Percentiles rank a stretch among this genome's conserved stretches.
These are phyloP conservation scores for Russula sp. DNA, from an alignment of 768 basidiomycete species.

Conservation along the genomic window DNA sequence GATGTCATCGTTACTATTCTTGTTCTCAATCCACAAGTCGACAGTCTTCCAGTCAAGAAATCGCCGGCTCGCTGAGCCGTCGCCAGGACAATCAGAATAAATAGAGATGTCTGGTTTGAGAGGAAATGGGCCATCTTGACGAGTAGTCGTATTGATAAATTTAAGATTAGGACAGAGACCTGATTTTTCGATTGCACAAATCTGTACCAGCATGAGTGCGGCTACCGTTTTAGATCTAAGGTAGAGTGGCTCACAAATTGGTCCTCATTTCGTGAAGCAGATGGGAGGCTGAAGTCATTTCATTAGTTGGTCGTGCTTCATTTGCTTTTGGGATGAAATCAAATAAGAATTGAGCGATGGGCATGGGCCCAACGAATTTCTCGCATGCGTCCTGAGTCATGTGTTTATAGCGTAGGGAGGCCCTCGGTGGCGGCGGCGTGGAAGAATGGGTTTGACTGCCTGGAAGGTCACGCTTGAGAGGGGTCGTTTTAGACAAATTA, in stretches of 20 bases:
- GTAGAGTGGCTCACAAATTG: background rate
- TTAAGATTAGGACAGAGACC: background rate
- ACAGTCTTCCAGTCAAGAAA: no score
- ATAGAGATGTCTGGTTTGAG: constrained; percentile 1
- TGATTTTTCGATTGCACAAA: background rate
- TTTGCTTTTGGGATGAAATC: background rate
- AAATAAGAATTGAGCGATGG: background rate
- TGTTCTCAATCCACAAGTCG: no score
- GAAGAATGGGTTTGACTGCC: background rate
- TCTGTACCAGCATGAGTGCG: background rate
- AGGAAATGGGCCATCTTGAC: background rate
- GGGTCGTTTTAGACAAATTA: background rate
- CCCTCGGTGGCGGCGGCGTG: background rate
- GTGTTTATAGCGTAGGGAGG: background rate
- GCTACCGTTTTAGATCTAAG: no score
- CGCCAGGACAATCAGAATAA: background rate
- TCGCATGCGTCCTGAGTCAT: background rate
- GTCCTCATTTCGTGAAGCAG: background rate
- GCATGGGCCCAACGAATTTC: constrained; percentile 7
- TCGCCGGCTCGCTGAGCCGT: no score
- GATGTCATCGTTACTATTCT: no score
- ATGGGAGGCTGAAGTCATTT: background rate
- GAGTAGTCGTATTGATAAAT: background rate
- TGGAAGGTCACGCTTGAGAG: background rate
- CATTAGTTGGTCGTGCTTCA: background rate